Base-by-base conservation (phyloP, 768 basidiomycete species). In the Filobasidium wieringae region DNA sequence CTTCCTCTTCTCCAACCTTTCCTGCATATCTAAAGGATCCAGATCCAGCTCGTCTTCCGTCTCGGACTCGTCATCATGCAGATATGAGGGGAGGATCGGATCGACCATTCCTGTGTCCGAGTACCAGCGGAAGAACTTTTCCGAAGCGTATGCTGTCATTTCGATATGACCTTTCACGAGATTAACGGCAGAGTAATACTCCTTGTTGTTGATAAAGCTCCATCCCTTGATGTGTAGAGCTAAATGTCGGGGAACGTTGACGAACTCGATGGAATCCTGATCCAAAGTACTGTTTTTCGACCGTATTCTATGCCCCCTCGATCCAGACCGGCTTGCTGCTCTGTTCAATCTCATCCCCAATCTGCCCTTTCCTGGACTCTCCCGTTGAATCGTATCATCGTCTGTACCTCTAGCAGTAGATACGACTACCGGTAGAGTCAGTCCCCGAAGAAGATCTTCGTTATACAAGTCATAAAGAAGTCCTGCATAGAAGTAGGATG, bases 161-260 rank as follows among this genome's bases (percentile, higher is more conserved):
- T 17, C 12, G n/a, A 57, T 34, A 43, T 31, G 41, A 30, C 57
- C 55, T 12, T 55, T 47, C 6, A 47, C 41, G 2, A 57, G 34
- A 47, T 49, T 40, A 33, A 61, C 53, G 3, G 60, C 60, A 22
- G 53, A 34, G 47, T 61, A 61, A n/a, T 45, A 55, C 12, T 61
- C 60, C 22, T 43, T 41, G 0, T 36, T 26, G 12, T 43, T 41
- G 31, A 52, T 26, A 34, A 52, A 51, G 9, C 40, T 45, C 40
- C 47, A 51, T 17, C 39, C 60, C 31, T 47, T 55, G 22, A 54
- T 17, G 34, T 61, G 60, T 3, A 61, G 31, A 17, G 55, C 60
- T 0, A 57, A 29, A 22, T 61, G 60, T 22, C 29, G 43, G 31
- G 51, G 51, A 2, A 58, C 33, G 12, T 43, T n/a, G 29, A 58